Base-by-base conservation (phyloP, 495 filamentous ascomycete genomes). In the Penicillium bovifimosum region DNA sequence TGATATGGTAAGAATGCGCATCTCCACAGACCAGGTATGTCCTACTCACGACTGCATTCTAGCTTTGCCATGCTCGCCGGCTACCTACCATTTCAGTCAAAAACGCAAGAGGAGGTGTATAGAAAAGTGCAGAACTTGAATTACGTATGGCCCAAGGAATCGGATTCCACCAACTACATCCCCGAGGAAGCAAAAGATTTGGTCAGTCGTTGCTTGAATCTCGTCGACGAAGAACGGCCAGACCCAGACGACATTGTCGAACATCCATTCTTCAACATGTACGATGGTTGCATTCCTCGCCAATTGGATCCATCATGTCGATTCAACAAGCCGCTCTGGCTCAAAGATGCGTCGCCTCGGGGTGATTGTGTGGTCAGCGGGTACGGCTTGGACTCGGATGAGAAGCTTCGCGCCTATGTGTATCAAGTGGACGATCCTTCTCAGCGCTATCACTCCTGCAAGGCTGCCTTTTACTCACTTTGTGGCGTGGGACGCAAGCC, bases 41-140 rank as follows among this genome's bases (percentile, higher is more conserved):
- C 52, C 67, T 52, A 69, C 58, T 52, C 38, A 55, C 18, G 5
- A 0, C 17, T n/a, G 14, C n/a, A 10, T 27, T 14, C 49, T n/a
- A 88, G 85, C 50, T 91, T 90, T 67, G 89, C 90, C 3, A 90
- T 95, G 88, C 80, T 95, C 33, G 87, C 86, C 11, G 90, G 90
- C n/a, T 89, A 86, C 50, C 87, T 89, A 2, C 90, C 90, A 1
- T 95, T 95, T 57, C 90, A 93, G 67, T 90, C 89, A 6, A 85
- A 85, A 32, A 91, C 88, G 0, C 84, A 88, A 36, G 86, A 92
- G 58, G 87, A 91, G 60, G 93, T 95, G 24, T 95, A 95, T 65
- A 81, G 82, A 33, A 84, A 85, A 58, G 86, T 87, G 1, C 77
- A 79, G 61, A 82, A 81, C 52, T 65, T 86, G 41, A 80, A 84